Base-by-base conservation (phyloP, 2,329 filamentous ascomycete species). In the Cladosporium cucumerinum region DNA sequence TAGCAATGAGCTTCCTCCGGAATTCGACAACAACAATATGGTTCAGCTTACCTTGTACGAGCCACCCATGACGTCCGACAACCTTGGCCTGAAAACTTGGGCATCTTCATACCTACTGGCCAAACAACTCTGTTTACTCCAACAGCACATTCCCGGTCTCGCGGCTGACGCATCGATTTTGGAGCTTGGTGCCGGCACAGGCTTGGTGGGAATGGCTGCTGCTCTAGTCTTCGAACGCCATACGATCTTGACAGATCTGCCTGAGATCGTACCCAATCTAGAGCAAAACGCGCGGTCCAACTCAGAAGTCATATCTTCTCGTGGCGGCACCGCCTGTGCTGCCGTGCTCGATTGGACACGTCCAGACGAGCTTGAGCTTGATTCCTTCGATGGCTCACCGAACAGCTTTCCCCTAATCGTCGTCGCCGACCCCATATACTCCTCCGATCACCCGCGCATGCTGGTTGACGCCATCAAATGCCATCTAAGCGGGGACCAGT, bases 41-140 rank as follows among this genome's bases (percentile, higher is more conserved):
- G 55, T 66, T 36, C 61, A 65, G 25, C 81, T 99, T 59, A 83
- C 85, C 39, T 87, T 99, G 46, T 85, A 92, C 64, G 95, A 99
- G 75, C 95, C 95, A 1, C 88, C 93, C 0, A 82, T 98, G 64
- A 96, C 92, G 0, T 90, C 90, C 7, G 94, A 97, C 76, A 90
- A 91, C 66, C 82, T 98, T 21, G 95, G 95, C 1, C 84, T 96
- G 76, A 98, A 99, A 78, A 99, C 95, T 0, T 98, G 95, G 95
- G 92, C 91, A 0, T 94, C 93, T 0, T 94, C 93, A 0, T 96
- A 93, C 73, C 84, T 96, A 2, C 86, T 98, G 5, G 90, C 94
- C 0, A 89, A 86, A 69, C 87, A 90, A 26, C 84, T 98, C 28
- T 73, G 73, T 57, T 67, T 66, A 3, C 73, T 84, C 21, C 68